phyloP scores from a whole-genome alignment of 768 basidiomycete species.

The Cystofilobasidium macerans region DNA sequence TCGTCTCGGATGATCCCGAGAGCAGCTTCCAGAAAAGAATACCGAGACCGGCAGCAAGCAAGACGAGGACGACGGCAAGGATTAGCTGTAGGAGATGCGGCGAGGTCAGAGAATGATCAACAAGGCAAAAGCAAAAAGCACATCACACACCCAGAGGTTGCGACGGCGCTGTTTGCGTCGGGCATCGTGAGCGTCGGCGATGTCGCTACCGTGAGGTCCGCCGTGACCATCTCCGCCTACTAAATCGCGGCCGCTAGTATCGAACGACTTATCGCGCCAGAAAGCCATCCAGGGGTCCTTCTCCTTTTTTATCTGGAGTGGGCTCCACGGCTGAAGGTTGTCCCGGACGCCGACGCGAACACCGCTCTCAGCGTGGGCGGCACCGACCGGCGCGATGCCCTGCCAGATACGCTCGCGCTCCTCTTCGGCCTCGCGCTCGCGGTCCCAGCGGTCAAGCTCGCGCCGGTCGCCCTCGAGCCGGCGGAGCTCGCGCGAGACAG shows the following conservation, averaged over 20 bases:
- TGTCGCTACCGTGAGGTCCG: not conserved
- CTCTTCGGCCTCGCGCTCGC: conserved; percentile 1
- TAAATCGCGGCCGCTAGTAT: no score
- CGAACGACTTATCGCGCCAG: not conserved
- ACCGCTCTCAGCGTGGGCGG: not conserved
- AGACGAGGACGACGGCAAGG: conserved; percentile 3
- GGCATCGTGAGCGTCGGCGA: conserved; percentile 2
- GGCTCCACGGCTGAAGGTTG: conserved; percentile 10
- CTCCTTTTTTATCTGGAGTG: conserved; percentile 6
- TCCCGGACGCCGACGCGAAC: not conserved
- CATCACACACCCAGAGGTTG: conserved; percentile 1
- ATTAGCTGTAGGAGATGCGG: not conserved
- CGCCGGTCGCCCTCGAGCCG: conserved; percentile 7
- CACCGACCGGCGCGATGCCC: not conserved
- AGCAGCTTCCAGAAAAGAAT: conserved; percentile 11
- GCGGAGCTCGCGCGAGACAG: conserved; percentile 5
- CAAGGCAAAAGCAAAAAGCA: not conserved
- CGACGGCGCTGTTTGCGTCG: conserved; percentile 1
- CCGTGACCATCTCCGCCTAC: not conserved
- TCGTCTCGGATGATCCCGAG: not conserved
- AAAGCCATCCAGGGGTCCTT: not conserved
- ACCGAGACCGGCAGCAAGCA: conserved; percentile 9
- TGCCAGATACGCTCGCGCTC: not conserved
- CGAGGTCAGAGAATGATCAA: not conserved
- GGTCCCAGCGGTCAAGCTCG: not conserved